A percentile compares a stretch with the other conserved stretches of the same genome.
Evolutionary conservation across 2,329 filamentous ascomycete genomes (phyloP).

Genomic region (Albifimbria verrucaria): DNA sequence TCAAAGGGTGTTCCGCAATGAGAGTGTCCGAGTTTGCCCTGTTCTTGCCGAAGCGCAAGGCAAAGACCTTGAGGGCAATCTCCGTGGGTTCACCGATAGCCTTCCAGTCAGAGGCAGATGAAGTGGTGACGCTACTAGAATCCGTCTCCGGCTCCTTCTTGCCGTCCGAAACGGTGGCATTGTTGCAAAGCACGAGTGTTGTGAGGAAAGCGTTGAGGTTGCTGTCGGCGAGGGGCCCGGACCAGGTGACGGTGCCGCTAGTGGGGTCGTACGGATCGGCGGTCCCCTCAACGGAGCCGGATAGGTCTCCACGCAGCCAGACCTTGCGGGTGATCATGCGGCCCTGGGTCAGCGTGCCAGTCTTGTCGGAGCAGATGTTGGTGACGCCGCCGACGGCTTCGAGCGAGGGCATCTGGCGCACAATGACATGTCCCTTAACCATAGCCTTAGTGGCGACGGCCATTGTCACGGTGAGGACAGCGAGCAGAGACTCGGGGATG

Average conservation of each 20-base stretch:
- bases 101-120: conserved; percentile 46
- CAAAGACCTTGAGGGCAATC: conserved; percentile 71
- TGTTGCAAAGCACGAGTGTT: conserved; percentile 61
- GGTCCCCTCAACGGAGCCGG: conserved; percentile 50
- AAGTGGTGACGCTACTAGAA: conserved; percentile 43
- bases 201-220: conserved; percentile 46
- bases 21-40: conserved; percentile 43
- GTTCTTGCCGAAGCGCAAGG: conserved; percentile 61
- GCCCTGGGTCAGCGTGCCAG: conserved; percentile 63
- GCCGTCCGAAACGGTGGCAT: conserved; percentile 45
- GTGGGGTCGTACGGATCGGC: conserved; percentile 60
- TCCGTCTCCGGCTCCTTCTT: conserved; percentile 45
- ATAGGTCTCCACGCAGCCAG: conserved; percentile 54
- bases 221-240: conserved; percentile 34
- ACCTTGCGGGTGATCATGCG: conserved; percentile 64
- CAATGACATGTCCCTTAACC: conserved; percentile 62
- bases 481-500: conserved; percentile 64
- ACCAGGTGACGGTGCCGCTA: conserved; percentile 49
- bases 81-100: conserved; percentile 68
- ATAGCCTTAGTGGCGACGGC: conserved; percentile 63
- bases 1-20: conserved; percentile 68
- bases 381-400: conserved; percentile 69
- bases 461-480: conserved; percentile 69
- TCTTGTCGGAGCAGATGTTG: conserved; percentile 69
- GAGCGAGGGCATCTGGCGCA: conserved; percentile 61